These are phyloP conservation scores for Hypsizygus marmoreus DNA, from an alignment of 768 basidiomycete species.

Conservation along the genomic window DNA sequence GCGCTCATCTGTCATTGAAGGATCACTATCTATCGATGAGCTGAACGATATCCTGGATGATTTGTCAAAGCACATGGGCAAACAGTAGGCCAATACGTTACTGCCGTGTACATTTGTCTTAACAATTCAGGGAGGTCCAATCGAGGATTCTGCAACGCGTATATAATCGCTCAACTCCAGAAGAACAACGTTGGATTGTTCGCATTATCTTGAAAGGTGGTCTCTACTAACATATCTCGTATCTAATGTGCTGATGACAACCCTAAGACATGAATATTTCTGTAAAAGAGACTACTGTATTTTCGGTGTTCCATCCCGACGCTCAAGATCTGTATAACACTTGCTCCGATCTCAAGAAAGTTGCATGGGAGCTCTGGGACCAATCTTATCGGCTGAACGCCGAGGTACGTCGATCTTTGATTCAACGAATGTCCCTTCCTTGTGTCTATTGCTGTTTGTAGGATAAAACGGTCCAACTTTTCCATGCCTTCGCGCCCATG, in stretches of 20 bases:
- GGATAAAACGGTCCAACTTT: constrained; percentile 85
- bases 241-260: background rate
- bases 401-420: constrained; percentile 39
- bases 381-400: constrained; percentile 64
- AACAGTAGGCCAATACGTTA: constrained; percentile 54
- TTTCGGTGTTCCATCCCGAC: constrained; percentile 91
- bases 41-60: constrained; percentile 83
- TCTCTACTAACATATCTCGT: constrained; percentile 3
- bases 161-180: constrained; percentile 77
- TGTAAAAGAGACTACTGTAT: constrained; percentile 92
- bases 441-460: constrained; percentile 29
- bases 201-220: constrained; percentile 93
- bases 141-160: constrained; percentile 75
- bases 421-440: background rate
- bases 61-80: constrained; percentile 68
- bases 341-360: constrained; percentile 93
- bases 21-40: constrained; percentile 77
- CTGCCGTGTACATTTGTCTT: constrained; percentile 11
- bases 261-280: constrained; percentile 83
- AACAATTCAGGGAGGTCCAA: constrained; percentile 64
- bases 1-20: constrained; percentile 77
- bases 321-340: constrained; percentile 94
- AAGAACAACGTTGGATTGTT: constrained; percentile 95
- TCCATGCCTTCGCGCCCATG: constrained; percentile 92
- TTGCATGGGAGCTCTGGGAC: constrained; percentile 88